Evolutionary conservation across 345 rosid species (phyloP).

Genomic region (Rhodamnia argentea): DNA sequence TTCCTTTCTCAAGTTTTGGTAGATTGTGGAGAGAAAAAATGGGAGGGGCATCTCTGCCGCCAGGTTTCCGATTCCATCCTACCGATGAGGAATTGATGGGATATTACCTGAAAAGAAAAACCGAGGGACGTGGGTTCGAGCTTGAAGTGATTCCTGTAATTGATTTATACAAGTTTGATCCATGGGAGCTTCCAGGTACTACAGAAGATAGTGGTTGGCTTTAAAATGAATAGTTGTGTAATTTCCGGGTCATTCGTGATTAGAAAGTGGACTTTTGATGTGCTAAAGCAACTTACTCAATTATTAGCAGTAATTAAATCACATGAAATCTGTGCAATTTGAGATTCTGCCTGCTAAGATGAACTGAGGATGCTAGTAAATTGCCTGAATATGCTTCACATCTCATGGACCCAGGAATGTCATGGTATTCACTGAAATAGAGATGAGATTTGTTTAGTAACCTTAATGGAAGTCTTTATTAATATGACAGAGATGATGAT

Average conservation of each 20-base stretch:
- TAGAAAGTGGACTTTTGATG: background rate
- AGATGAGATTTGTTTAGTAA: background rate
- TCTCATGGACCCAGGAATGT: background rate
- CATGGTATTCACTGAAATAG: background rate
- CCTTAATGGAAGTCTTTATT: background rate
- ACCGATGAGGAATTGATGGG: constrained; percentile 80
- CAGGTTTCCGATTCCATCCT: constrained; percentile 90
- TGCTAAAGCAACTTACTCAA: background rate
- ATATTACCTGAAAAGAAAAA: constrained; percentile 70
- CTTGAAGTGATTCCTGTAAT: constrained; percentile 73
- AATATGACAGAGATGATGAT: background rate
- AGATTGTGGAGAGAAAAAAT: constrained; percentile 6
- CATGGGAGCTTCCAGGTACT: constrained; percentile 89
- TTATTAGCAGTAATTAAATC: background rate
- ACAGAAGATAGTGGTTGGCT: background rate
- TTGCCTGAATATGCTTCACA: background rate
- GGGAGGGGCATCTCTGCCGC: constrained; percentile 72
- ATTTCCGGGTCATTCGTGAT: background rate
- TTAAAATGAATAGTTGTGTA: background rate
- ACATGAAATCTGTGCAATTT: background rate
- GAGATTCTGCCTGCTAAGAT: background rate
- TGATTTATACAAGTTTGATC: constrained; percentile 85
- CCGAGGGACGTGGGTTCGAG: constrained; percentile 54
- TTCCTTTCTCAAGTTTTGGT: background rate
- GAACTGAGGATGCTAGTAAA: background rate